phyloP scores from a whole-genome alignment of 176 grass and related monocot genomes.

The Ensete ventricosum region DNA sequence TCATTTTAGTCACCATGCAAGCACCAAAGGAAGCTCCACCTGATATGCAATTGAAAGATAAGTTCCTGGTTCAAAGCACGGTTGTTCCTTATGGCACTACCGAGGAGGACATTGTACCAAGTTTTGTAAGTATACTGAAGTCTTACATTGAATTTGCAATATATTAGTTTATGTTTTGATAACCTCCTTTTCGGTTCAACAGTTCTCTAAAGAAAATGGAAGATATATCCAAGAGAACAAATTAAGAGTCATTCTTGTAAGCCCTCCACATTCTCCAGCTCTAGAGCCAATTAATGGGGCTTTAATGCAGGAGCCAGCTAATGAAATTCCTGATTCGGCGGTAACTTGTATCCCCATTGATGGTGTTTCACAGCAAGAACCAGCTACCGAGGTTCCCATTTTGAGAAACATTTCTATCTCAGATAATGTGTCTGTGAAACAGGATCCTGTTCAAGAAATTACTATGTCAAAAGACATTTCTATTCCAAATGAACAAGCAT shows the following conservation, averaged over 20 bases:
- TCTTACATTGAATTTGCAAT: slow-evolving; percentile 9
- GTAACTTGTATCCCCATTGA: slow-evolving; percentile 15
- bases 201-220: slow-evolving; percentile 93
- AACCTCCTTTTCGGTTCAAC: slow-evolving; percentile 15
- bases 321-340: background rate
- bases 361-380: slow-evolving; percentile 17
- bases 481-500: slow-evolving; percentile 33
- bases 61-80: slow-evolving; percentile 90
- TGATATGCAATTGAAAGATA: slow-evolving; percentile 99
- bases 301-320: slow-evolving; percentile 29
- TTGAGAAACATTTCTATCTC: slow-evolving; percentile 17
- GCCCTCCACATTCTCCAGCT: slow-evolving; percentile 33
- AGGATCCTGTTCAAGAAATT: background rate
- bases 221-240: slow-evolving; percentile 92
- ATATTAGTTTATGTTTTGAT: slow-evolving; percentile 9
- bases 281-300: slow-evolving; percentile 33
- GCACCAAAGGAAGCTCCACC: slow-evolving; percentile 59
- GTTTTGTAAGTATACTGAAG: slow-evolving; percentile 61
- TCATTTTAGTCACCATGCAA: slow-evolving; percentile 91
- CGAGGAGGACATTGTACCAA: slow-evolving; percentile 66
- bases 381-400: slow-evolving; percentile 4
- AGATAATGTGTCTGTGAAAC: slow-evolving; percentile 23
- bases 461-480: slow-evolving; percentile 18
- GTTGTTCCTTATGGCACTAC: slow-evolving; percentile 73
- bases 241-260: slow-evolving; percentile 83